A percentile compares a stretch with the other conserved stretches of the same genome.
These are phyloP conservation scores for Aspergillus sp. DNA, from an alignment of 2,329 filamentous ascomycete species.

Conservation along the genomic window DNA sequence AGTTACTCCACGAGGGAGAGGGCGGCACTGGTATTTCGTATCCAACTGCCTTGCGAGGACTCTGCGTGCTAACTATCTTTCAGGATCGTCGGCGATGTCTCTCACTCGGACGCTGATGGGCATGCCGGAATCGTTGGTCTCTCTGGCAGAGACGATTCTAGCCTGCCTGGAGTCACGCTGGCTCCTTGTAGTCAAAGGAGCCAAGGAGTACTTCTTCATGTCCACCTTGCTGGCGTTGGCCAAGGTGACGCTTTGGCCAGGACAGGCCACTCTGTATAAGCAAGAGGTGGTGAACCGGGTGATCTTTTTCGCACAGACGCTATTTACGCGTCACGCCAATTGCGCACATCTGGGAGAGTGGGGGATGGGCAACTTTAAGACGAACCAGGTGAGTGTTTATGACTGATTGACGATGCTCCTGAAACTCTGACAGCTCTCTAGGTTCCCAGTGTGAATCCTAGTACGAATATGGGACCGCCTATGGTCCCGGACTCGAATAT, in stretches of 20 bases:
- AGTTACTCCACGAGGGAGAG: slow-evolving; percentile 31
- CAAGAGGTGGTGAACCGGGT: slow-evolving; percentile 38
- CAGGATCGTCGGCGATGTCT: slow-evolving; percentile 10
- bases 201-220: slow-evolving; percentile 41
- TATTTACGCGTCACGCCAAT: slow-evolving; percentile 33
- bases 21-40: slow-evolving; percentile 22
- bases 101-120: slow-evolving; percentile 28
- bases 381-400: slow-evolving; percentile 26
- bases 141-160: slow-evolving; percentile 31
- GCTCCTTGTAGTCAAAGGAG: slow-evolving; percentile 35
- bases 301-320: slow-evolving; percentile 33
- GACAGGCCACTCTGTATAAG: slow-evolving; percentile 32
- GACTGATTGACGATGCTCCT: too few species aligned
- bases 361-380: slow-evolving; percentile 31
- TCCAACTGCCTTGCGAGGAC: not conserved
- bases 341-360: slow-evolving; percentile 30
- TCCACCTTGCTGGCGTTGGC: slow-evolving; percentile 36
- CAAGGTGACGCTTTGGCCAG: slow-evolving; percentile 34
- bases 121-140: slow-evolving; percentile 33
- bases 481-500: slow-evolving; percentile 24
- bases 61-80: not conserved
- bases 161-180: slow-evolving; percentile 30
- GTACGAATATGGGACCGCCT: slow-evolving; percentile 20
- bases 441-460: slow-evolving; percentile 21
- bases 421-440: slow-evolving; percentile 2